phyloP scores from a whole-genome alignment of 176 grass and related monocot genomes.

The Melocanna baccifera region DNA sequence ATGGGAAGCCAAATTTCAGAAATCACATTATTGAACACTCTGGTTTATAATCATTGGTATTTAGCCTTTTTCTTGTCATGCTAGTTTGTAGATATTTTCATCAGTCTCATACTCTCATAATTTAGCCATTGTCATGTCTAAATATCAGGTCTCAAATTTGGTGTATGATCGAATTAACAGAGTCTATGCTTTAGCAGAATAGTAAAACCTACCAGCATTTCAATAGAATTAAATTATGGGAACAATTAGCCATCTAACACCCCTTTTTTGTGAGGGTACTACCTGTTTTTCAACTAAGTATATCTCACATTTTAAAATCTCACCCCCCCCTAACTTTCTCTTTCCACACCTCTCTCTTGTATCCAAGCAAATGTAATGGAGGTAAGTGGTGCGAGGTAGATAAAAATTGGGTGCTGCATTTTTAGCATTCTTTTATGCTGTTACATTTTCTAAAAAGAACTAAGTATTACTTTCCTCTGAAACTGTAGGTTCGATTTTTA shows the following conservation, averaged over 20 bases:
- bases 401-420: not conserved
- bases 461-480: conserved; percentile 11
- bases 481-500: conserved; percentile 74
- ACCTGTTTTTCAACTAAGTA: not conserved
- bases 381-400: not conserved
- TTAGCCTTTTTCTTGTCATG: not conserved
- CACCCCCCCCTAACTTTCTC: not conserved
- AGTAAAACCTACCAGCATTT: not conserved
- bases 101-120: not conserved
- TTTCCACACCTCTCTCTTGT: not conserved
- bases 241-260: not conserved
- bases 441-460: not conserved
- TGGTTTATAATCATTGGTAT: not conserved
- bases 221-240: not conserved
- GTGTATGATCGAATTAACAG: not conserved
- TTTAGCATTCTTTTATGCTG: not conserved
- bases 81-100: not conserved
- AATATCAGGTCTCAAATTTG: not conserved
- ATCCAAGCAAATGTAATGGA: not conserved
- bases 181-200: not conserved
- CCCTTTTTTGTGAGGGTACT: not conserved
- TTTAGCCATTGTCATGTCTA: not conserved
- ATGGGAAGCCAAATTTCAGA: not conserved
- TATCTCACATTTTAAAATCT: not conserved
- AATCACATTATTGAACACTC: not conserved